Percentiles rank a stretch among this genome's conserved stretches.
These are phyloP conservation scores for Mycena galopus DNA, from an alignment of 768 basidiomycete genomes.

Conservation along the genomic window DNA sequence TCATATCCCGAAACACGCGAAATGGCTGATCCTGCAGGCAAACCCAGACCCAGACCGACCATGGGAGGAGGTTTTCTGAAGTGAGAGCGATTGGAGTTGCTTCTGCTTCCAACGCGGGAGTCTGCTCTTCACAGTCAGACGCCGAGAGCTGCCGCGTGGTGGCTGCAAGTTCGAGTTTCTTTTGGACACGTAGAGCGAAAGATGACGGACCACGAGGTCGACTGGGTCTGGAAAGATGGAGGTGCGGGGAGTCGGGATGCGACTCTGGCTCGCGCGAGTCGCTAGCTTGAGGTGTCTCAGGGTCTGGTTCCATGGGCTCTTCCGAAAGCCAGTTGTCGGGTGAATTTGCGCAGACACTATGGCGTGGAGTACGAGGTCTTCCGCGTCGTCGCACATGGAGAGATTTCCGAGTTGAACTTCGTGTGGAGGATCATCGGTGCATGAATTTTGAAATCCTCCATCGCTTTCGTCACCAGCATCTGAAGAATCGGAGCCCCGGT, in stretches of 20 bases:
- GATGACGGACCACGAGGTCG: slow-evolving; percentile 48
- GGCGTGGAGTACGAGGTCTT: slow-evolving; percentile 52
- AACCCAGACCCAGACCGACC: not conserved
- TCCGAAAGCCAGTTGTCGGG: not conserved
- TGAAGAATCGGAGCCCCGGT: not conserved
- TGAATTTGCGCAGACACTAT: slow-evolving; percentile 44
- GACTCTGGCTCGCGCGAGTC: slow-evolving; percentile 30
- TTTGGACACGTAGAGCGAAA: slow-evolving; percentile 59
- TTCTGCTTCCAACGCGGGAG: not conserved
- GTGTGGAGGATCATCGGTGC: not conserved
- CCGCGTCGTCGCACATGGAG: slow-evolving; percentile 48
- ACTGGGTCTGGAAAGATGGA: slow-evolving; percentile 38
- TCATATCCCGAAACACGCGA: slow-evolving; percentile 17
- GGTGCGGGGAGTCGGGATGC: not conserved
- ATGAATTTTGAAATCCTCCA: slow-evolving; percentile 10
- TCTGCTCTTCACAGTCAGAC: not conserved
- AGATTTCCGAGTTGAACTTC: slow-evolving; percentile 39
- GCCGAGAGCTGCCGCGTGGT: slow-evolving; percentile 1
- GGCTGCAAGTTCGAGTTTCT: slow-evolving; percentile 50
- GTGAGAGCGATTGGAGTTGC: not conserved
- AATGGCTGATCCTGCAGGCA: slow-evolving; percentile 9
- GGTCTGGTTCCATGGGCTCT: slow-evolving; percentile 11
- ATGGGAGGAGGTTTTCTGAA: not conserved
- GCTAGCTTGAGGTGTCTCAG: not conserved
- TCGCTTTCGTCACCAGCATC: slow-evolving; percentile 5